A percentile compares a stretch with the other conserved stretches of the same genome.
phyloP scores from a whole-genome alignment of 106 monocot genomes.

The Vanilla planifolia region DNA sequence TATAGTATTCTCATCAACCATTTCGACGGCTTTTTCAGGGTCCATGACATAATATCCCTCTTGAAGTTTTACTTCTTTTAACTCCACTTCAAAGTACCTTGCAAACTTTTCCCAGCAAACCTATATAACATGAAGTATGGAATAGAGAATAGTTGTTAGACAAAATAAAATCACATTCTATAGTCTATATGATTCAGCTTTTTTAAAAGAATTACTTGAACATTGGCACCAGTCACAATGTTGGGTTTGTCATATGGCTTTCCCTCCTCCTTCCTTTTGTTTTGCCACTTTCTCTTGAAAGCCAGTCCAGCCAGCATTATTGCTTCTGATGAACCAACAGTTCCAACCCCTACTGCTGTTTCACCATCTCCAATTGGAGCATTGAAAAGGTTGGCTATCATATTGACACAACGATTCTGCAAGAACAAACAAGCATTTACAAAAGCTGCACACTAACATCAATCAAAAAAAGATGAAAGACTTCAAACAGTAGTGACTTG shows the following conservation, averaged over 20 bases:
- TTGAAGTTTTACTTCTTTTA: conserved; percentile 77
- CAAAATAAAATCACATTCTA: neutral
- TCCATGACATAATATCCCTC: conserved; percentile 77
- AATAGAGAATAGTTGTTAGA: neutral
- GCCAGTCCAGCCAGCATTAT: conserved; percentile 86
- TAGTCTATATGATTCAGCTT: neutral
- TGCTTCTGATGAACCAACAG: conserved; percentile 80
- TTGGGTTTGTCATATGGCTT: conserved; percentile 75
- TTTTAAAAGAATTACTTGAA: conserved; percentile 36
- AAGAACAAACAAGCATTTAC: neutral
- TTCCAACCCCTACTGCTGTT: conserved; percentile 67
- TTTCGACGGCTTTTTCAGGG: conserved; percentile 65
- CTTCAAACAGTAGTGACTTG: too few relatives aligned
- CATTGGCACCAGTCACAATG: conserved; percentile 85
- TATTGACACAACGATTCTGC: conserved; percentile 84
- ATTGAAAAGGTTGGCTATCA: conserved; percentile 77
- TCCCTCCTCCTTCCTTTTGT: conserved; percentile 62
- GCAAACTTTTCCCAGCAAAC: conserved; percentile 99
- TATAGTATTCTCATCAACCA: conserved; percentile 83
- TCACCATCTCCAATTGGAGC: conserved; percentile 57
- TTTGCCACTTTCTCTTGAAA: conserved; percentile 88
- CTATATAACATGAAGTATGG: conserved; percentile 17
- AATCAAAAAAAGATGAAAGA: too few relatives aligned
- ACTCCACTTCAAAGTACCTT: conserved; percentile 86
- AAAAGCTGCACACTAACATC: neutral